Base-by-base conservation (phyloP, 2,329 filamentous ascomycete species). In the Colletotrichum sp. region DNA sequence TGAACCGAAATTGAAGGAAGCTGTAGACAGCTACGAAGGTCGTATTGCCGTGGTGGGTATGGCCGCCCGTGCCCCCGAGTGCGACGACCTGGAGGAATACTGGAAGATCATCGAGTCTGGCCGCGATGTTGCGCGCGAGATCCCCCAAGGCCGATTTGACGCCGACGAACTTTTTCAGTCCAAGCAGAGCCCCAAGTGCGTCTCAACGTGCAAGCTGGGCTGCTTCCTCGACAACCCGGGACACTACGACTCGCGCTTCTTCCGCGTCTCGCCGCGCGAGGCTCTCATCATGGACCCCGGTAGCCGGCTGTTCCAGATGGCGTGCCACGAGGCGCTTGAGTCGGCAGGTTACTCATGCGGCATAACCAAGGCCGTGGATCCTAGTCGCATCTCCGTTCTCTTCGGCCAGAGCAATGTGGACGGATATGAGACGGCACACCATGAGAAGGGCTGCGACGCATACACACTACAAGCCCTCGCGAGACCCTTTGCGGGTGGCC, bases 241-340 rank as follows among this genome's bases (percentile, higher is more conserved):
- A 16, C 66, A 72, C 3, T 86, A 86, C 58, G 86, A 88, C 74
- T 78, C 84, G 32, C 75, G 79, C 3, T 88, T 87, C 80, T 88
- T 88, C 80, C 80, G 81, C 27, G 83, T 83, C 16, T 79, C 69
- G 5, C 75, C 79, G 1, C 69, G 78, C 0, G 83, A 84, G 70
- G 79, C 78, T 0, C 77, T 78, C 3, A 75, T 80, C 2, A 81
- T 84, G 75, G 83, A 85, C 66, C 83, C 83, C 2, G 78, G 80
- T 15, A 81, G 82, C 34, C 82, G 83, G 4, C 60, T 81, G 1
- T 60, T 81, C 5, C 78, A 84, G 1, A 83, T 86, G 67, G 80
- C 80, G 1, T 80, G 84, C 1, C 85, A 84, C 66, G 83, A 86
- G 66, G 80, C 80, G 0, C 56, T 81, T 4, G 80, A 82, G 75